phyloP scores from a whole-genome alignment of 2,329 filamentous ascomycete species.

The Pseudocercospora crystallina region DNA sequence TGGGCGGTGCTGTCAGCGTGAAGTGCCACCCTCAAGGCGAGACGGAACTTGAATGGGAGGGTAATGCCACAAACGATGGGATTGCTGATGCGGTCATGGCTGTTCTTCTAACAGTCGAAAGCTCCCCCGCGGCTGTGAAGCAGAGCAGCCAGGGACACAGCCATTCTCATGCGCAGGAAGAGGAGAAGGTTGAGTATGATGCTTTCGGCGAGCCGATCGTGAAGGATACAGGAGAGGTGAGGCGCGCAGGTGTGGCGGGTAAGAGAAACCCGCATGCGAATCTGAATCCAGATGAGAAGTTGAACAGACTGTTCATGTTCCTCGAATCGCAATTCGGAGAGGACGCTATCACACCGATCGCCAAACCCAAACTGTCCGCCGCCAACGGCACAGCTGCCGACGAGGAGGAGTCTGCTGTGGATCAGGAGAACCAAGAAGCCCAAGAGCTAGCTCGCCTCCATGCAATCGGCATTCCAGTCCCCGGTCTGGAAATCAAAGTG shows the following conservation, averaged over 20 bases:
- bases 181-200: neutral
- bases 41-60: conserved; percentile 93
- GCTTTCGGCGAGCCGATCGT: conserved; percentile 13
- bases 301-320: conserved; percentile 88
- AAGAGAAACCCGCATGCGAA: conserved; percentile 71
- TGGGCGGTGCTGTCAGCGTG: conserved; percentile 86
- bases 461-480: conserved; percentile 82
- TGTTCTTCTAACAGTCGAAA: conserved; percentile 87
- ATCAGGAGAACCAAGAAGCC: conserved; percentile 57
- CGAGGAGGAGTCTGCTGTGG: conserved; percentile 42
- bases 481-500: conserved; percentile 80
- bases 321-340: conserved; percentile 93
- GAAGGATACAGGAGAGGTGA: neutral
- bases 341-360: conserved; percentile 76
- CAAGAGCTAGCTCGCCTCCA: conserved; percentile 76
- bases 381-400: conserved; percentile 21
- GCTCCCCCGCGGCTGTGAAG: conserved; percentile 90
- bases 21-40: conserved; percentile 61
- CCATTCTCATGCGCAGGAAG: conserved; percentile 33
- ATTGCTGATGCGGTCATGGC: conserved; percentile 98
- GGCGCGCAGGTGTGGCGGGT: neutral
- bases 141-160: conserved; percentile 60
- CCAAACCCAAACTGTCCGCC: conserved; percentile 57
- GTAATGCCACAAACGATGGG: conserved; percentile 94
- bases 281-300: conserved; percentile 69